phyloP scores from a whole-genome alignment of 1,284 basidiomycete genomes.

The Cryptococcus sp. region DNA sequence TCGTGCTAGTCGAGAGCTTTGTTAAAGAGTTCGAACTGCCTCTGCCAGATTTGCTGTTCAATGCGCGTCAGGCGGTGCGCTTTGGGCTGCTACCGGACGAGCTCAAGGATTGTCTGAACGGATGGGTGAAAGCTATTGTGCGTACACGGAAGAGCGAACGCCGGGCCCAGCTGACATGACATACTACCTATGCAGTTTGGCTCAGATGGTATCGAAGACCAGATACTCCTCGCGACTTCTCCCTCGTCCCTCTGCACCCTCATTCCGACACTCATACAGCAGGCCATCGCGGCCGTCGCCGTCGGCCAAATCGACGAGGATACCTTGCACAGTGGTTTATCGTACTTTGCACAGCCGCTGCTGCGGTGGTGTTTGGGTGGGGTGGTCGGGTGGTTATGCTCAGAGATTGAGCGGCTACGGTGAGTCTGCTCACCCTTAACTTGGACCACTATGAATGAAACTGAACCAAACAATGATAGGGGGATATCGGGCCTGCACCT shows the following conservation, averaged over 20 bases:
- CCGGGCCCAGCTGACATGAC: background rate
- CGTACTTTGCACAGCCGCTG: constrained; percentile 55
- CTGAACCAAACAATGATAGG: constrained; percentile 14
- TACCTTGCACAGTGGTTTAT: constrained; percentile 53
- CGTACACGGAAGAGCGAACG: constrained; percentile 8
- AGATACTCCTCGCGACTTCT: constrained; percentile 49
- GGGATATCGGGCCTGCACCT: constrained; percentile 42
- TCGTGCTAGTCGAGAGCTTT: constrained; percentile 43
- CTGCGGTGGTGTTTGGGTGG: constrained; percentile 55
- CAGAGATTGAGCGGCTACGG: constrained; percentile 46
- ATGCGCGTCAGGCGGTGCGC: constrained; percentile 35
- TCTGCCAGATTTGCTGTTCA: constrained; percentile 27
- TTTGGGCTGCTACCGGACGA: constrained; percentile 39
- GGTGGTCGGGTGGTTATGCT: constrained; percentile 50
- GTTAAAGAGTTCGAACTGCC: constrained; percentile 23
- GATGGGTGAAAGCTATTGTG: constrained; percentile 49
- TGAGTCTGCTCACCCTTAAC: constrained; percentile 13
- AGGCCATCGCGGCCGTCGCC: constrained; percentile 51
- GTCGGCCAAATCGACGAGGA: constrained; percentile 53
- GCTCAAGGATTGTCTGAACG: constrained; percentile 39
- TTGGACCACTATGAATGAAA: too few species aligned
- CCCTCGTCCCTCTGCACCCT: constrained; percentile 51
- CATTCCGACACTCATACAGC: constrained; percentile 53
- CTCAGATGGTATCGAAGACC: constrained; percentile 49
- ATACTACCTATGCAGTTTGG: constrained; percentile 34